Evolutionary conservation across 2,329 filamentous ascomycete species (phyloP), one percentile per base, ranked within the genome.

Genomic region (Sporothrix brunneoviolacea): DNA sequence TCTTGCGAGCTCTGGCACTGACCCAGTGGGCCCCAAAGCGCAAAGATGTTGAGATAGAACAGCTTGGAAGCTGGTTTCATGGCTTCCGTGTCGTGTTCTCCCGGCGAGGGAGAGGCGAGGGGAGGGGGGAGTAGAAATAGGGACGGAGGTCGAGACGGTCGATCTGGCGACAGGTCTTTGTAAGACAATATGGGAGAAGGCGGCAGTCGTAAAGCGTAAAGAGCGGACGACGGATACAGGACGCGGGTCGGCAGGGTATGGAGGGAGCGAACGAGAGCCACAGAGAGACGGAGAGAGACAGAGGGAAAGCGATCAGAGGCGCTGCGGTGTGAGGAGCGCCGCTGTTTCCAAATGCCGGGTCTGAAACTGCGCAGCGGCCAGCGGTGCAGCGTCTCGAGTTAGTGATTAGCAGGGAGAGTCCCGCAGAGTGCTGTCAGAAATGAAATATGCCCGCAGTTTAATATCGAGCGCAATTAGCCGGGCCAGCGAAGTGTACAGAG

Each of bases 21-120:
- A 21, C 68, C 72, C 38, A 71, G 66, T 38, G 70, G 61, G 32
- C 69, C 70, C 75, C 73, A 80, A 52, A 80, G 73, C 54, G 76
- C 68, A 64, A 81, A 79, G 52, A 80, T 62, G 28, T 73, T 72
- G 55, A 81, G 70, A 60, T 73, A 80, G 60, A 81, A 79, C 47
- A 77, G 65, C 58, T 72, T 73, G 57, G 71, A 69, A 35, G 75
- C 76, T 58, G 75, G 67, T 63, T 69, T 76, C 77, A 80, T 80
- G 55, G 54, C 59, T 59, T 35, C 21, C 33, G 30, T 19, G 8
- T 33, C 27, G 28, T 28, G 18, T 16, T 19, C 43, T 32, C 22
- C 36, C 28, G 18, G 47, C 32, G 41, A 35, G 33, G 42, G 15
- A 18, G 33, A 27, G 16, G 18, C 9, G 35, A 10, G 37, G 44